phyloP scores from a whole-genome alignment of 1,139 yeast species.

The Martiniozyma asiatica region DNA sequence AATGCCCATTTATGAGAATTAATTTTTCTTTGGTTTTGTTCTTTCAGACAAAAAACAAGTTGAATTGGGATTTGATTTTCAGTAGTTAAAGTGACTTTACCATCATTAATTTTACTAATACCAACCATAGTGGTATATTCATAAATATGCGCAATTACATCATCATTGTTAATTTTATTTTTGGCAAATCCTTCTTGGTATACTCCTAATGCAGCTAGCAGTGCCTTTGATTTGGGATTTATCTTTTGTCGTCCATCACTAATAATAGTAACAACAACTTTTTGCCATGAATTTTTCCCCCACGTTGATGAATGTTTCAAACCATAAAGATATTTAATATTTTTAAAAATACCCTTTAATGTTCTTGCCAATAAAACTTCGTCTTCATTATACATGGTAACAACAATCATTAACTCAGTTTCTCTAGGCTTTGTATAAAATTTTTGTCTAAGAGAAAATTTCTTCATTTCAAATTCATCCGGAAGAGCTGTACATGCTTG shows the following conservation, averaged over 20 bases:
- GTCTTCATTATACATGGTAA: conserved; percentile 76
- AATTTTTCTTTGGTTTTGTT: conserved; percentile 61
- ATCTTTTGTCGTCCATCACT: conserved; percentile 67
- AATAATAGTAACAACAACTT: conserved; percentile 62
- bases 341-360: conserved; percentile 65
- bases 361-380: conserved; percentile 64
- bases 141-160: conserved; percentile 63
- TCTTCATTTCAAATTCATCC: conserved; percentile 39
- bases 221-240: conserved; percentile 49
- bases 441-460: conserved; percentile 56
- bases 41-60: conserved; percentile 66
- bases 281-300: conserved; percentile 78
- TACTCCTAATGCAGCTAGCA: conserved; percentile 62
- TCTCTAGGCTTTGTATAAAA: conserved; percentile 54
- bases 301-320: conserved; percentile 50
- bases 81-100: conserved; percentile 34
- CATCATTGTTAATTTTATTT: conserved; percentile 56
- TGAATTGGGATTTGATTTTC: conserved; percentile 61
- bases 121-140: conserved; percentile 76
- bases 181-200: conserved; percentile 80
- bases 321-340: conserved; percentile 49
- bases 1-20: conserved; percentile 81
- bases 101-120: conserved; percentile 46
- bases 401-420: conserved; percentile 63
- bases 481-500: conserved; percentile 80